phyloP scores from a whole-genome alignment of 352 stramenopile genomes.

The Phytophthora palmivora region DNA sequence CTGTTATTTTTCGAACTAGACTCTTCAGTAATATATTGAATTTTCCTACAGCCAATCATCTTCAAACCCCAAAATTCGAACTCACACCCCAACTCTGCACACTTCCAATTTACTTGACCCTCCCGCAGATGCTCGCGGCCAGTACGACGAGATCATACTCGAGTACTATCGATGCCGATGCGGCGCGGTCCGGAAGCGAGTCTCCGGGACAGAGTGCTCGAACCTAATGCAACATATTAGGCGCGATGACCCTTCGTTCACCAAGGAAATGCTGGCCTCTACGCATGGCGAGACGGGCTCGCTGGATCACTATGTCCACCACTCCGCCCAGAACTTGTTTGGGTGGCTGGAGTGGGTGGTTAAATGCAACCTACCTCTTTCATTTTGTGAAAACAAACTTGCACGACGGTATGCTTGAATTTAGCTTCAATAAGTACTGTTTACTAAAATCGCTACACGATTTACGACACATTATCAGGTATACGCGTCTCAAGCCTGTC shows the following conservation, averaged over 20 bases:
- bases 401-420: slow-evolving; percentile 2
- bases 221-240: slow-evolving; percentile 23
- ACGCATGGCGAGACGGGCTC: slow-evolving; percentile 14
- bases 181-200: slow-evolving; percentile 15
- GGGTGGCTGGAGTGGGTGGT: slow-evolving; percentile 9
- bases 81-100: no score
- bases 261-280: slow-evolving; percentile 10
- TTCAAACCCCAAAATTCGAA: no score
- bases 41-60: no score
- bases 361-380: slow-evolving; percentile 14
- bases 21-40: no score
- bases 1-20: no score
- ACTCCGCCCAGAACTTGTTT: slow-evolving; percentile 9
- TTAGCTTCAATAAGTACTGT: slow-evolving; percentile 1
- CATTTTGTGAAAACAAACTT: slow-evolving; percentile 15
- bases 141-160: slow-evolving; percentile 23
- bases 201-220: slow-evolving; percentile 7
- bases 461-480: no score
- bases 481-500: no score
- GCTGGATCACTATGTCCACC: slow-evolving; percentile 5
- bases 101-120: no score
- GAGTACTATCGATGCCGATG: slow-evolving; percentile 21
- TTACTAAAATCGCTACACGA: not conserved
- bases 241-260: slow-evolving; percentile 1
- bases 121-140: slow-evolving; percentile 1